A percentile compares a stretch with the other conserved stretches of the same genome.
phyloP scores from a whole-genome alignment of 805 yeast genomes.

The Barnettozyma populi region DNA sequence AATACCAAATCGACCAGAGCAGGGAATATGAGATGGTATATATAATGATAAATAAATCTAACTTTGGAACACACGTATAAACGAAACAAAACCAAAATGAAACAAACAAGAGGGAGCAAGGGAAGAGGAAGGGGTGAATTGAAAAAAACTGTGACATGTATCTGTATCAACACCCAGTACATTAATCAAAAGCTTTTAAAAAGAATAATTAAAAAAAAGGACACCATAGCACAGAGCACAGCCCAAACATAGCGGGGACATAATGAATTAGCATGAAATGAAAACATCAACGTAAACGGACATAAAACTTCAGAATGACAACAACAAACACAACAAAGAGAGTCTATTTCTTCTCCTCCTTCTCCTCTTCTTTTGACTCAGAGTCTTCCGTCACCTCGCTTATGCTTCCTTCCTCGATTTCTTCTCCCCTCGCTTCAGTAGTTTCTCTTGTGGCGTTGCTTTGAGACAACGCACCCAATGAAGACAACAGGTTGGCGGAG shows the following conservation, averaged over 20 bases:
- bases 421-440: conserved; percentile 7
- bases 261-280: background rate
- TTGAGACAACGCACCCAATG: conserved; percentile 28
- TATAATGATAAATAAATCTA: background rate
- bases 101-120: background rate
- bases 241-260: background rate
- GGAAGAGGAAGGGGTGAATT: background rate
- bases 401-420: conserved; percentile 16
- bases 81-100: background rate
- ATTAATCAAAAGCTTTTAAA: background rate
- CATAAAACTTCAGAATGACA: background rate
- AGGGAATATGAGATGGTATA: background rate
- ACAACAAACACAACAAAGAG: background rate
- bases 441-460: conserved; percentile 6
- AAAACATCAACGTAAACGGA: background rate
- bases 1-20: background rate
- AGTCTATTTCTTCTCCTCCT: conserved; percentile 4
- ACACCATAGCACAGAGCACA: background rate
- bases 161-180: background rate
- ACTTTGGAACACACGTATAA: background rate
- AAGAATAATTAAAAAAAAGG: background rate
- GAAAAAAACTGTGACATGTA: background rate
- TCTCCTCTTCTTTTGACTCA: conserved; percentile 14
- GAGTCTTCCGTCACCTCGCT: conserved; percentile 18
- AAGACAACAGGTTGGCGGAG: conserved; percentile 53